Percentiles rank a stretch among this genome's conserved stretches.
These are phyloP conservation scores for Irineochytrium annulatum DNA, from an alignment of 192 early-diverging fungal species.

Conservation along the genomic window DNA sequence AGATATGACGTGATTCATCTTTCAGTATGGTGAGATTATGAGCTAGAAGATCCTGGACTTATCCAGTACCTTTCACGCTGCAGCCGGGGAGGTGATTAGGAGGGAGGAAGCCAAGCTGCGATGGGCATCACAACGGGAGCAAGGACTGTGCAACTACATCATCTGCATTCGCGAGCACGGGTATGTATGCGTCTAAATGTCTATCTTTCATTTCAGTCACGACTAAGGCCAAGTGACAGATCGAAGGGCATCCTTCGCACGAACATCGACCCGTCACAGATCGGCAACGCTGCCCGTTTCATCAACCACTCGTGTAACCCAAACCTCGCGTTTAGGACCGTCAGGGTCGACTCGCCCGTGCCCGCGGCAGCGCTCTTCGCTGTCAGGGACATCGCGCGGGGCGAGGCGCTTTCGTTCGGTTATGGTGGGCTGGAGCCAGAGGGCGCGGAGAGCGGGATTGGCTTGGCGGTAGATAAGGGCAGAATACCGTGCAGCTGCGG, in stretches of 20 bases:
- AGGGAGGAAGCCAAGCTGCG: conserved; percentile 25
- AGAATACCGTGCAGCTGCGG: conserved; percentile 3
- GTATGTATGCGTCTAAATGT: too few species aligned
- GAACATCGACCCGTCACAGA: conserved; percentile 30
- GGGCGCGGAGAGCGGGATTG: background rate
- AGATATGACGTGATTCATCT: too few species aligned
- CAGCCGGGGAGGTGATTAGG: conserved; percentile 34
- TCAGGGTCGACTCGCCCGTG: conserved; percentile 25
- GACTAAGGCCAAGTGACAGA: conserved; percentile 4
- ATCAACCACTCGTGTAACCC: conserved; percentile 40
- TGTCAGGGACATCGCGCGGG: conserved; percentile 18
- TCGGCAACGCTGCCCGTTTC: conserved; percentile 35
- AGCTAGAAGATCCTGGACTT: background rate
- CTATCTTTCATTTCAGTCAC: background rate
- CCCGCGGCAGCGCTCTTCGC: conserved; percentile 32
- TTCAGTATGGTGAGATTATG: too few species aligned
- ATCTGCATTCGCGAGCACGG: conserved; percentile 31
- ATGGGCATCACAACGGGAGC: conserved; percentile 16
- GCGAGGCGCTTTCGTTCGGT: conserved; percentile 33
- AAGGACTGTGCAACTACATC: conserved; percentile 24
- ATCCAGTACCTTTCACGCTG: background rate
- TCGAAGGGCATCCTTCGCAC: too few species aligned
- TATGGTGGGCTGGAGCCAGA: conserved; percentile 18
- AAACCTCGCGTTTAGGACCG: conserved; percentile 27
- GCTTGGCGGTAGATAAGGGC: background rate